These are phyloP conservation scores for Cyberlindnera amylophila DNA, from an alignment of 805 yeast species.

Conservation along the genomic window DNA sequence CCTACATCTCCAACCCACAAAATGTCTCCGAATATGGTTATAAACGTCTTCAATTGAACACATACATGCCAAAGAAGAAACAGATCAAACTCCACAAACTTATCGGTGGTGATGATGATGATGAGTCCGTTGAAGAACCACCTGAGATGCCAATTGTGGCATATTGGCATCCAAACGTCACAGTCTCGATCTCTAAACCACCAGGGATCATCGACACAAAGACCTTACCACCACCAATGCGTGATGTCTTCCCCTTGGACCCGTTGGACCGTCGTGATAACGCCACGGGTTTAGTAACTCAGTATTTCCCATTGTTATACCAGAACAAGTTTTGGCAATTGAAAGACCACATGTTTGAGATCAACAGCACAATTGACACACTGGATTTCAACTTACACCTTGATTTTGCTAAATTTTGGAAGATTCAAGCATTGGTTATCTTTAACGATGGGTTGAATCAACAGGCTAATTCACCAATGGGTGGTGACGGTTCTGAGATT, in stretches of 20 bases:
- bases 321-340: conserved; percentile 40
- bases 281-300: conserved; percentile 28
- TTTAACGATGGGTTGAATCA: conserved; percentile 31
- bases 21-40: conserved; percentile 20
- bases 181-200: conserved; percentile 27
- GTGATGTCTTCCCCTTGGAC: conserved; percentile 26
- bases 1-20: conserved; percentile 24
- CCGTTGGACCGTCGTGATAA: conserved; percentile 29
- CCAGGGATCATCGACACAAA: conserved; percentile 19
- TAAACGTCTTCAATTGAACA: conserved; percentile 26
- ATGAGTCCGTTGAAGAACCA: conserved; percentile 15
- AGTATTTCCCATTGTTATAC: conserved; percentile 35
- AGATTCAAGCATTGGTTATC: conserved; percentile 29
- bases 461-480: conserved; percentile 24
- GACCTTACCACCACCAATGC: conserved; percentile 25
- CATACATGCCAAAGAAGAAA: conserved; percentile 29
- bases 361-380: conserved; percentile 25
- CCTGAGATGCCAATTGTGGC: conserved; percentile 20
- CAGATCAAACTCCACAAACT: conserved; percentile 30
- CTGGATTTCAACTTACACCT: conserved; percentile 30
- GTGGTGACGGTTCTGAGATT: conserved; percentile 32
- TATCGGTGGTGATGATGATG: conserved; percentile 21
- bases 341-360: conserved; percentile 31
- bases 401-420: conserved; percentile 28
- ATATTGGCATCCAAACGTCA: conserved; percentile 37